phyloP scores from a whole-genome alignment of 768 basidiomycete species.

The Sporobolomyces roseus region DNA sequence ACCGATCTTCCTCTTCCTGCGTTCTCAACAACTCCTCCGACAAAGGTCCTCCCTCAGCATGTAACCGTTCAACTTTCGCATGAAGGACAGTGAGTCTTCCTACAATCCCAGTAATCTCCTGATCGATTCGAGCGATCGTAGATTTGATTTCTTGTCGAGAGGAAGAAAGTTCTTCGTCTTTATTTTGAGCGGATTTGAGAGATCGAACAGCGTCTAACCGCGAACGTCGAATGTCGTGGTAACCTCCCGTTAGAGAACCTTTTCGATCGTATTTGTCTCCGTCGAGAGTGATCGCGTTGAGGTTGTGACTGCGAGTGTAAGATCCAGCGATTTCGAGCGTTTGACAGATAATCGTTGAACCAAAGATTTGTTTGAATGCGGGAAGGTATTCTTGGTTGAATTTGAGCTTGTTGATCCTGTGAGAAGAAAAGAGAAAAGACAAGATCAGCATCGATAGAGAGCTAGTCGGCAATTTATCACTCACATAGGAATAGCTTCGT shows the following conservation, averaged over 20 bases:
- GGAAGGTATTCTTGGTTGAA: slow-evolving; percentile 68
- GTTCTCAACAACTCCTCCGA: slow-evolving; percentile 61
- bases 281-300: slow-evolving; percentile 95
- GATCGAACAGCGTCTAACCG: slow-evolving; percentile 80
- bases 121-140: slow-evolving; percentile 68
- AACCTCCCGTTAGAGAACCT: slow-evolving; percentile 92
- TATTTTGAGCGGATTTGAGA: slow-evolving; percentile 69
- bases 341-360: slow-evolving; percentile 91
- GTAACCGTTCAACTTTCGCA: slow-evolving; percentile 66
- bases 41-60: slow-evolving; percentile 65
- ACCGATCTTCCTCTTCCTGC: slow-evolving; percentile 66
- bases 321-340: slow-evolving; percentile 87
- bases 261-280: slow-evolving; percentile 97
- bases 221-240: slow-evolving; percentile 83
- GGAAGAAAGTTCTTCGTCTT: slow-evolving; percentile 63
- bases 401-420: slow-evolving; percentile 67
- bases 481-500: slow-evolving; percentile 57
- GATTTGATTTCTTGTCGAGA: slow-evolving; percentile 70
- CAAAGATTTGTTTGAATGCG: slow-evolving; percentile 95
- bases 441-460: too few species aligned
- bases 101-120: slow-evolving; percentile 71
- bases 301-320: slow-evolving; percentile 87
- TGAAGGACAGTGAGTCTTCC: slow-evolving; percentile 69
- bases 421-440: too few species aligned
- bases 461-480: too few species aligned